Evolutionary conservation across 345 rosid species (phyloP), one percentile per base, ranked within the genome.

Genomic region (Balakata baccata): DNA sequence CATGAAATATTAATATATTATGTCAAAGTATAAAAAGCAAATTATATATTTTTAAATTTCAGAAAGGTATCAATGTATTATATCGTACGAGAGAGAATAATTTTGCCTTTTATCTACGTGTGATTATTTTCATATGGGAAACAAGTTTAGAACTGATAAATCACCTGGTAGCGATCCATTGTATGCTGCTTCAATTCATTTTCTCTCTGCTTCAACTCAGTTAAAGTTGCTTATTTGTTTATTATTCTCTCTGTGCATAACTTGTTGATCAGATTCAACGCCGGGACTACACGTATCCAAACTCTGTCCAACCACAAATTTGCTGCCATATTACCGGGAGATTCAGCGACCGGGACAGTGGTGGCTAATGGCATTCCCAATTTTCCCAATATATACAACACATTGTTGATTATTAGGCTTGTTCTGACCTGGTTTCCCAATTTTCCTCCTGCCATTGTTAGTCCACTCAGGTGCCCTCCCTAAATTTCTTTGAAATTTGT

Each of bases 351-450:
- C 0, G 98, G 92, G 64, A 9, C 90, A 62, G 97, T 94, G 83
- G 97, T 89, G 80, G 88, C 93, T 14, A 94, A 92, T 67, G 98
- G 98, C 4, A 70, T 92, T 72, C 51, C 80, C 63, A 94, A 86
- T 70, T 94, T 94, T 84, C 82, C 92, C 73, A 94, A 86, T 77
- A 77, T 94, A 64, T 94, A 90, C 82, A 94, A 92, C 83, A 86
- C 95, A 9, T 64, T 94, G 69, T 88, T 94, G 82, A 78, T 94
- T 45, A 75, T 82, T 58, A 84, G 98, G 84, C 94, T 94, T 57
- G 98, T 94, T 69, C 82, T 94, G 86, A 92, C 98, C 46, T 94
- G 98, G 98, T 94, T 94, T 80, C 98, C 98, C 0, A 89, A 88
- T 77, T 79, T 95, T 58, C 98, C 98, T 83, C 95, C 98, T 39